Evolutionary conservation across 192 early-diverging fungal species (phyloP), one percentile per base, ranked within the genome.

Genomic region (Entrophospora sp.): DNA sequence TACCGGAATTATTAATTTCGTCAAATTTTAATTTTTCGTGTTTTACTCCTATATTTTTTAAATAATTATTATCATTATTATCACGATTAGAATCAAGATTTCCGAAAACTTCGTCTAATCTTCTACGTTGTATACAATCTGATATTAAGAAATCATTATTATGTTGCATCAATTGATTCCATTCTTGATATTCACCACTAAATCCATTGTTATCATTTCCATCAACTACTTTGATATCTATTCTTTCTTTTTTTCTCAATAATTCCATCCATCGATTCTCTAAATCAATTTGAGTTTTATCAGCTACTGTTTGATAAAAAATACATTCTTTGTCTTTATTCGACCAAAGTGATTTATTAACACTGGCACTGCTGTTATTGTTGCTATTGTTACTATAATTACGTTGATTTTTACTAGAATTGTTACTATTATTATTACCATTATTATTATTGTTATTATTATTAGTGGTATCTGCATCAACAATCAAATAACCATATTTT

Each of bases 221-320:
- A n/a, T n/a, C n/a, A n/a, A n/a, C n/a, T n/a, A 20, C n/a, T 12
- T n/a, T 0, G 10, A 52, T 10, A 52, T 9, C 10, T 52, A 52
- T 52, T 24, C 49, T 16, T 24, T 27, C 24, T 25, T n/a, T 1
- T 10, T 10, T 22, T 22, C 49, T 16, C 8, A 52, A 9, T 52
- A n/a, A 9, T 24, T n/a, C 0, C 24, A 52, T 16, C 49, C 49
- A 52, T 22, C 25, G n/a, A 52, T 25, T 10, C 22, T 52, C 49
- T 1, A 52, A 20, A 5, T 10, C 49, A n/a, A 52, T 52, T 25
- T 52, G 49, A n/a, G 10, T 20, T 52, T 52, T 52, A 52, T 52
- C 49, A 20, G 49, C 49, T 16, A 52, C 49, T 52, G 49, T 52
- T 27, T 52, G 49, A 52, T 22, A 52, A 5, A 52, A 52, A n/a